Base-by-base conservation (phyloP, 495 filamentous ascomycete species). In the Talaromyces proteolyticus region DNA sequence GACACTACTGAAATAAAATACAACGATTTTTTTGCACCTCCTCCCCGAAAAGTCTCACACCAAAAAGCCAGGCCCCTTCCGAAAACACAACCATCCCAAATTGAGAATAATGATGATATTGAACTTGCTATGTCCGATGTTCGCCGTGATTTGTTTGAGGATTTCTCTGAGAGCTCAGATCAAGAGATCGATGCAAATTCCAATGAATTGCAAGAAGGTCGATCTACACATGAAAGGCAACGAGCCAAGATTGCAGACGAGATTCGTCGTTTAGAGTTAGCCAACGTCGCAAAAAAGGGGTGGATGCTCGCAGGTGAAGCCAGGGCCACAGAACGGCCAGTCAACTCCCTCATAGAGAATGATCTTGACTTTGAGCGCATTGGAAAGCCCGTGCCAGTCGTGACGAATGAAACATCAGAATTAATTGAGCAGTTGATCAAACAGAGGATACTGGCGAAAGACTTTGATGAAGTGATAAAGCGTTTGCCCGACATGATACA, bases 401-500 rank as follows among this genome's bases (percentile, higher is more conserved):
- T 96, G 56, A 97, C 94, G 0, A 84, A 87, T n/a, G 92, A 96
- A 61, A 79, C 94, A 10, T 92, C 82, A 39, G 92, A 96, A 64
- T 85, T 85, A 48, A 94, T 98, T 48, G 93, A 97, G 64, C 89
- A 86, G 14, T 79, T 98, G 45, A 89, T 98, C 67, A 97, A 97
- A 64, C 84, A 89, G 24, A 88, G 94, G 21, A 96, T 98, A 57
- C 69, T 97, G 17, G 87, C 88, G 6, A 78, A 82, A 49, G 88
- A 97, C 57, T 98, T 98, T 57, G 92, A 98, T 61, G 93, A 98
- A 65, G 80, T 96, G 6, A 78, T 89, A 52, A 82, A 87, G 26
- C 80, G 94, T 14, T 85, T 91, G 11, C 93, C 94, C 16, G 73
- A 70, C n/a, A 45, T 63, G n/a, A 48, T 58, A 11, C 58, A 65